phyloP scores from a whole-genome alignment of 2,329 filamentous ascomycete species.

The Cryoendolithus antarcticus region DNA sequence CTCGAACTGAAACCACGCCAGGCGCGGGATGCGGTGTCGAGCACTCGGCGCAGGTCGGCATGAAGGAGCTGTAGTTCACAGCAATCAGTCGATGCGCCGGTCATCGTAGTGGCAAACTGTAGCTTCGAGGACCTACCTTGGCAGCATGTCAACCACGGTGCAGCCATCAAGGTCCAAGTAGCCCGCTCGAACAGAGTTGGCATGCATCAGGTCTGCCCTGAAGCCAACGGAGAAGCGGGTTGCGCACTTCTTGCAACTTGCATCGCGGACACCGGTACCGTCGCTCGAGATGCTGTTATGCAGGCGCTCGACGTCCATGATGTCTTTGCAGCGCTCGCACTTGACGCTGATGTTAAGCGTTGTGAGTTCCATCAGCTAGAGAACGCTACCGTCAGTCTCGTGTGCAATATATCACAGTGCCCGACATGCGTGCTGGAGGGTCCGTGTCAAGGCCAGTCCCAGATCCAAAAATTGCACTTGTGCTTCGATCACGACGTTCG shows the following conservation, averaged over 20 bases:
- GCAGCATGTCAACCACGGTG: slow-evolving; percentile 62
- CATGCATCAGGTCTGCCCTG: slow-evolving; percentile 59
- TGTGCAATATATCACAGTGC: too few relatives aligned
- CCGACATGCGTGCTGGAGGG: too few relatives aligned
- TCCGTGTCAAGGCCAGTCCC: too few relatives aligned
- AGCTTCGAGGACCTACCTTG: slow-evolving; percentile 35
- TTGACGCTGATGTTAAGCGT: slow-evolving; percentile 59
- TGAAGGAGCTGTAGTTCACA: slow-evolving; percentile 48
- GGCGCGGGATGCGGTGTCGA: slow-evolving; percentile 51
- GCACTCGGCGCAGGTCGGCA: slow-evolving; percentile 66
- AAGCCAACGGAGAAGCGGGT: slow-evolving; percentile 34
- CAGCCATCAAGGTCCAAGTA: slow-evolving; percentile 68
- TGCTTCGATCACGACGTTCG: too few relatives aligned
- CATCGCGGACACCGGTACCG: slow-evolving; percentile 28
- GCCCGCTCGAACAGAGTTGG: slow-evolving; percentile 60
- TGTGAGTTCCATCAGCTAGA: slow-evolving; percentile 54
- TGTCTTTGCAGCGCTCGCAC: slow-evolving; percentile 66
- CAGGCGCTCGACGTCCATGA: slow-evolving; percentile 56
- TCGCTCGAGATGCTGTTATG: slow-evolving; percentile 39
- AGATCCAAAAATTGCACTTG: too few relatives aligned
- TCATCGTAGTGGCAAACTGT: background rate
- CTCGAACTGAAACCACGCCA: slow-evolving; percentile 60
- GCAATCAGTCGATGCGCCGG: background rate
- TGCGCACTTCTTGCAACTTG: slow-evolving; percentile 45
- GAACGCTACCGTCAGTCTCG: too few relatives aligned